phyloP scores from a whole-genome alignment of 2,329 filamentous ascomycete genomes.

The Rhinocladiella mackenziei region DNA sequence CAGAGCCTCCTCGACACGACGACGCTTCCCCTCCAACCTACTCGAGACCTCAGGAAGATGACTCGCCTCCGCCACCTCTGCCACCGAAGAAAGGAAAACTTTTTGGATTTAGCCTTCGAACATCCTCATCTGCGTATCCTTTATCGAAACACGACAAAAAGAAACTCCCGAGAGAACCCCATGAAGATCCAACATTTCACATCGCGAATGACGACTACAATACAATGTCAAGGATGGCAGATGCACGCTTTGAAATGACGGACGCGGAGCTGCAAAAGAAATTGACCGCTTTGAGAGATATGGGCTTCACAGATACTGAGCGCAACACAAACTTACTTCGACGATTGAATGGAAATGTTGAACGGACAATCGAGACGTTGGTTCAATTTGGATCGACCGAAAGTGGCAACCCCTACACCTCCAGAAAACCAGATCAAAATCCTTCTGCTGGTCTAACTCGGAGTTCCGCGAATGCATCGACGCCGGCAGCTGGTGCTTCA shows the following conservation, averaged over 20 bases:
- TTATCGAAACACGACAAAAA: constrained; percentile 47
- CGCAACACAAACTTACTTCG: constrained; percentile 78
- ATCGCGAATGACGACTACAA: constrained; percentile 26
- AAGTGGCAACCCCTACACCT: constrained; percentile 3
- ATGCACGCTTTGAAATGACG: constrained; percentile 21
- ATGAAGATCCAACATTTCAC: constrained; percentile 26
- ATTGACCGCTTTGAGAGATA: constrained; percentile 71
- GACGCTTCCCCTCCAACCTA: constrained; percentile 48
- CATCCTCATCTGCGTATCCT: constrained; percentile 66
- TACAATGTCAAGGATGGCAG: constrained; percentile 24
- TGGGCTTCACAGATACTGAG: constrained; percentile 85
- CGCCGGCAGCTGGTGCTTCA: constrained; percentile 4
- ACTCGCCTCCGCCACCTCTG: constrained; percentile 49
- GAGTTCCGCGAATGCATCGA: constrained; percentile 1
- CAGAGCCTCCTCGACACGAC: constrained; percentile 36
- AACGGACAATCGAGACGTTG: constrained; percentile 79
- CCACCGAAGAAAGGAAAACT: constrained; percentile 56
- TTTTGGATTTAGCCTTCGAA: constrained; percentile 63
- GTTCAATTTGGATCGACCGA: constrained; percentile 70
- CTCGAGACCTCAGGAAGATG: constrained; percentile 50
- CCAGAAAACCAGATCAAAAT: neutral
- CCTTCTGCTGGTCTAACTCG: neutral
- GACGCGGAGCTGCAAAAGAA: constrained; percentile 64
- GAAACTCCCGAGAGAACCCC: constrained; percentile 34
- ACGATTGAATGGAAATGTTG: constrained; percentile 76